A percentile compares a stretch with the other conserved stretches of the same genome.
phyloP scores from a whole-genome alignment of 257 asterid genomes.

The Solanum megistacrolobum region DNA sequence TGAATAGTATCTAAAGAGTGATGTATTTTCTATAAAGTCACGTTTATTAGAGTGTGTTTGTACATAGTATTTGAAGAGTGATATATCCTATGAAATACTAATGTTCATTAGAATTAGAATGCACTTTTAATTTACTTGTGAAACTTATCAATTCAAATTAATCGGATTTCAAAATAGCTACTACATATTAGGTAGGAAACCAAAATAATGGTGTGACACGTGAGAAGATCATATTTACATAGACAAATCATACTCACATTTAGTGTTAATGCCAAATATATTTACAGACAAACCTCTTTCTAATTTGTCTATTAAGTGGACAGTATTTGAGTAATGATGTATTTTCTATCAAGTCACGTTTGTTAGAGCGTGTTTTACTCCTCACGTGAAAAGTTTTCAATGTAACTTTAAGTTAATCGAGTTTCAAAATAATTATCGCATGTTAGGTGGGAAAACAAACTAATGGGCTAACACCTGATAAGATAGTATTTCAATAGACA shows the following conservation, averaged over 20 bases:
- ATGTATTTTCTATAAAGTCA: not conserved
- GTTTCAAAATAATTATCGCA: not conserved
- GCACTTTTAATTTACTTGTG: not conserved
- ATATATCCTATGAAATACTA: too few relatives aligned
- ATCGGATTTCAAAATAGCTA: not conserved
- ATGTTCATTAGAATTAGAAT: not conserved
- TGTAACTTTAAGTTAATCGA: not conserved
- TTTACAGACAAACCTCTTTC: not conserved
- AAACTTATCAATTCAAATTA: not conserved
- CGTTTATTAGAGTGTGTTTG: not conserved
- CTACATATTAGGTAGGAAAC: rapidly evolving
- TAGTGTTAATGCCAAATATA: not conserved
- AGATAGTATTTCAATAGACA: not conserved
- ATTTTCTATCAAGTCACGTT: too few relatives aligned
- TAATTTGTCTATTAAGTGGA: too few relatives aligned
- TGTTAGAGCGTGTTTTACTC: not conserved
- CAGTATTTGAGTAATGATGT: not conserved
- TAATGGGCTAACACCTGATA: not conserved
- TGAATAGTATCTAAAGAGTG: not conserved
- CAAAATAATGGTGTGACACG: not conserved
- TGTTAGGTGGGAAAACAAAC: not conserved
- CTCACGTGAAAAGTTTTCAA: not conserved
- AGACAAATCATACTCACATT: not conserved
- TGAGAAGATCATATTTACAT: not conserved
- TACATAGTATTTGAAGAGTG: not conserved